A percentile compares a stretch with the other conserved stretches of the same genome.
Evolutionary conservation across 148 eudicot species (phyloP).

Genomic region (Vaccinium darrowii): DNA sequence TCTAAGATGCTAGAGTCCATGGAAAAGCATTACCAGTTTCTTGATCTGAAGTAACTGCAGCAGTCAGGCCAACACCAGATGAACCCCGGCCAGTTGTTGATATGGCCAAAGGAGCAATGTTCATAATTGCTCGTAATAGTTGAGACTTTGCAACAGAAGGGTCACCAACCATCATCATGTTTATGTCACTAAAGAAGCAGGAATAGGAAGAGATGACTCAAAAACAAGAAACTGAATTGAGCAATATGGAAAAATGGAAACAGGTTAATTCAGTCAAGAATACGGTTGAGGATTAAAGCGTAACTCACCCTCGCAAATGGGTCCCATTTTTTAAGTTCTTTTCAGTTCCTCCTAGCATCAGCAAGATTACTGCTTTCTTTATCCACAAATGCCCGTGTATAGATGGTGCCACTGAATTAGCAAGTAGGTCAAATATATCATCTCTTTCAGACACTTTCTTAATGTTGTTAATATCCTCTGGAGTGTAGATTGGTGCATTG

Average conservation of each 20-base stretch:
- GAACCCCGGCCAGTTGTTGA: slow-evolving; percentile 99
- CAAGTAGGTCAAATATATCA: slow-evolving; percentile 78
- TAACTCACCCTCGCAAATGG: slow-evolving; percentile 86
- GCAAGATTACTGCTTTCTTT: slow-evolving; percentile 85
- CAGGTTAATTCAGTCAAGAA: not conserved
- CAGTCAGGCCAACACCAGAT: slow-evolving; percentile 98
- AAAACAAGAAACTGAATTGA: slow-evolving; percentile 2
- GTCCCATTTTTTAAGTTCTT: slow-evolving; percentile 98
- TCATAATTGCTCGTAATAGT: slow-evolving; percentile 93
- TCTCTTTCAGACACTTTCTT: slow-evolving; percentile 78
- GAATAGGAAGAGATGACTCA: slow-evolving; percentile 1
- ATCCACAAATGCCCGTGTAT: slow-evolving; percentile 97
- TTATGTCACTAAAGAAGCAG: slow-evolving; percentile 66
- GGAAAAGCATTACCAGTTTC: slow-evolving; percentile 69
- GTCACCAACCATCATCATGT: slow-evolving; percentile 99
- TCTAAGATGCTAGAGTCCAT: not conserved
- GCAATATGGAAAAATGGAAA: not conserved
- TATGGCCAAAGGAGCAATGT: slow-evolving; percentile 96
- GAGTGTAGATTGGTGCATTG: slow-evolving; percentile 71
- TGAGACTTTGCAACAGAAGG: slow-evolving; percentile 99
- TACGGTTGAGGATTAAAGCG: not conserved
- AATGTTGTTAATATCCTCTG: slow-evolving; percentile 72
- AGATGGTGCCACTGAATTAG: slow-evolving; percentile 92
- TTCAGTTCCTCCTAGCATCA: slow-evolving; percentile 95
- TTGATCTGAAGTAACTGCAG: slow-evolving; percentile 98